A percentile compares a stretch with the other conserved stretches of the same genome.
Conservation (phyloP, 1,284 basidiomycete species). For the Cerrena zonata region DNA sequence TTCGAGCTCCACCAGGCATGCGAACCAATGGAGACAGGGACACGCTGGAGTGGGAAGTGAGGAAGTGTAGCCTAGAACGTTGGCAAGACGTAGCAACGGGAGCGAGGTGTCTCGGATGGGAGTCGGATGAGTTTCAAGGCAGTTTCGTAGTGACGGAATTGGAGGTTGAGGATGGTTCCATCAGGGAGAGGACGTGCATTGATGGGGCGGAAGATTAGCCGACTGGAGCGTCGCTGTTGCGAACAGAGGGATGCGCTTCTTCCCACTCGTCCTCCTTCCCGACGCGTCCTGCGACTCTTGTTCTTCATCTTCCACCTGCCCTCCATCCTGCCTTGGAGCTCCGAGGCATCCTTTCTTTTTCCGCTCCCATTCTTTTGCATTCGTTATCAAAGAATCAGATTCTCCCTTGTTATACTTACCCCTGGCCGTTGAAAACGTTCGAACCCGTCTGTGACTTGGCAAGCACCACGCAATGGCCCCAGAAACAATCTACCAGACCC, state of each 20-base stretch:
- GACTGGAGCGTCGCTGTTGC: background rate
- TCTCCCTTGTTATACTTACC: background rate
- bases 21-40: no score
- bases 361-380: conserved; percentile 16
- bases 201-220: conserved; percentile 1
- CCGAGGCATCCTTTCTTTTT: conserved; percentile 33
- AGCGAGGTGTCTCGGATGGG: no score
- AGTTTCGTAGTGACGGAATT: no score
- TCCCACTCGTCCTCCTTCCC: no score
- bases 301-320: conserved; percentile 1
- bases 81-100: no score
- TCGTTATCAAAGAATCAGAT: no score
- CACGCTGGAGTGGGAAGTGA: no score
- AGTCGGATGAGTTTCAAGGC: no score
- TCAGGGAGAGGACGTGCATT: background rate
- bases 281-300: background rate
- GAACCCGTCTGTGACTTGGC: background rate
- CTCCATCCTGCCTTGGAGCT: conserved; percentile 16
- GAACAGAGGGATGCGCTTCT: background rate
- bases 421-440: background rate
- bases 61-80: no score
- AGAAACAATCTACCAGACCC: conserved; percentile 28
- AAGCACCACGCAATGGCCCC: conserved; percentile 21
- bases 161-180: no score
- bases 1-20: no score